Evolutionary conservation across 2,329 filamentous ascomycete genomes (phyloP).

Genomic region (Pseudogymnoascus sp.): DNA sequence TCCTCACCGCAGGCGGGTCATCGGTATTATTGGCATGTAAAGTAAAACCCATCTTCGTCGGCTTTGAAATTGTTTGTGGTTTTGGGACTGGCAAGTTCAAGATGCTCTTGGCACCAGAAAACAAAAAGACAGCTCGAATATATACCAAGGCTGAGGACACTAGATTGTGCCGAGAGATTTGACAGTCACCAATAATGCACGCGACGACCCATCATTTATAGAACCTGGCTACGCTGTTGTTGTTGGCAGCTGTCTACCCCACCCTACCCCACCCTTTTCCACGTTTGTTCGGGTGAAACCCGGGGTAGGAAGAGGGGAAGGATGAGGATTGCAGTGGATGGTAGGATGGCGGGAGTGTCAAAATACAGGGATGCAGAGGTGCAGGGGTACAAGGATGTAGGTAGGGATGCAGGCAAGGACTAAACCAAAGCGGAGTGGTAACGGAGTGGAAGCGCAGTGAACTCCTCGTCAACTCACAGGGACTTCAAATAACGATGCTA

Average conservation of each 20-base stretch:
- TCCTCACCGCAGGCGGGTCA: constrained; percentile 21
- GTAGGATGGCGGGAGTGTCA: not conserved
- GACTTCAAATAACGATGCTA: not conserved
- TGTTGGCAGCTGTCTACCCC: not conserved
- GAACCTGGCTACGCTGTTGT: not conserved
- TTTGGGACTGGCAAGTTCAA: not conserved
- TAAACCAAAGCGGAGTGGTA: not conserved
- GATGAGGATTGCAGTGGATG: not conserved
- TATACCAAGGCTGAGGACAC: not conserved
- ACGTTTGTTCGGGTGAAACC: not conserved
- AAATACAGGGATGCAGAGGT: not conserved
- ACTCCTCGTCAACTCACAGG: not conserved
- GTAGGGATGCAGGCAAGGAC: not conserved
- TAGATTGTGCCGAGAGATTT: not conserved
- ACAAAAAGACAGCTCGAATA: not conserved
- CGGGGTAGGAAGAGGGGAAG: not conserved
- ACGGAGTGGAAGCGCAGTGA: not conserved
- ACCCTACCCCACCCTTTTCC: not conserved
- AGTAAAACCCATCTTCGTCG: constrained; percentile 15
- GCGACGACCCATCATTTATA: not conserved
- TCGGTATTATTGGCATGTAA: constrained; percentile 18
- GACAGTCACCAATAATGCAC: not conserved
- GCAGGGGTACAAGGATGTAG: not conserved
- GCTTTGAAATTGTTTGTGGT: not conserved
- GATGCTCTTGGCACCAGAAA: not conserved